These are phyloP conservation scores for Cubamyces sp. DNA, from an alignment of 768 basidiomycete genomes.

Conservation along the genomic window DNA sequence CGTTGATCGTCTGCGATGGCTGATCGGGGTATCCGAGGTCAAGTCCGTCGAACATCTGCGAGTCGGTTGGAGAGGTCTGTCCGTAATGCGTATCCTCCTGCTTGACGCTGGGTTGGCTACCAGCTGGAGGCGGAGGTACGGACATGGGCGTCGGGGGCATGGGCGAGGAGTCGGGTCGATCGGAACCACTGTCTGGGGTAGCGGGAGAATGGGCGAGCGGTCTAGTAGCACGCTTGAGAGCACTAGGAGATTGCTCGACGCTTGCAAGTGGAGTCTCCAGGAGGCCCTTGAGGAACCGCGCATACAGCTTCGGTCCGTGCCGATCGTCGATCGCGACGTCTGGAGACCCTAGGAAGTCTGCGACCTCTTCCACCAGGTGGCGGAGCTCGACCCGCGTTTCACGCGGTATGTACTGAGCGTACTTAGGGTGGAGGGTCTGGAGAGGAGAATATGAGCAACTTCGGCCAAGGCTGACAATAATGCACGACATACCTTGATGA, in stretches of 20 bases:
- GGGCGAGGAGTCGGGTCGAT: slow-evolving; percentile 6
- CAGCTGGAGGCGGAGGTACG: not conserved
- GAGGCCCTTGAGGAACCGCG: slow-evolving; percentile 75
- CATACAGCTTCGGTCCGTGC: slow-evolving; percentile 80
- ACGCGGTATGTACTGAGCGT: slow-evolving; percentile 57
- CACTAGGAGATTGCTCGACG: slow-evolving; percentile 22
- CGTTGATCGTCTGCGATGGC: slow-evolving; percentile 30
- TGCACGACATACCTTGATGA: slow-evolving; percentile 63
- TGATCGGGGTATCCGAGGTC: slow-evolving; percentile 22
- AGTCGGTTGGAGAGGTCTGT: not conserved
- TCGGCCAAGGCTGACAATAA: not conserved
- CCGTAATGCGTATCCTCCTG: not conserved
- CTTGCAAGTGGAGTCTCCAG: slow-evolving; percentile 44
- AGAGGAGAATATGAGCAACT: not conserved
- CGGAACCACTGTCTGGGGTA: slow-evolving; percentile 3
- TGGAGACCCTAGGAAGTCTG: slow-evolving; percentile 67
- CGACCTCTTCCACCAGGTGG: slow-evolving; percentile 62
- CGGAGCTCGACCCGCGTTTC: slow-evolving; percentile 68
- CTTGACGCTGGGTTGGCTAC: not conserved
- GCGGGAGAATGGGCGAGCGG: slow-evolving; percentile 2
- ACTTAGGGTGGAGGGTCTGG: slow-evolving; percentile 80
- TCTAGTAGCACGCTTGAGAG: slow-evolving; percentile 12
- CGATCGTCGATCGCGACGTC: slow-evolving; percentile 80
- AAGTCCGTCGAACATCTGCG: slow-evolving; percentile 23
- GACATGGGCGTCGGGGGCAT: slow-evolving; percentile 8